Base-by-base conservation (phyloP, 805 yeast genomes). In the Pichia membranifaciens region DNA sequence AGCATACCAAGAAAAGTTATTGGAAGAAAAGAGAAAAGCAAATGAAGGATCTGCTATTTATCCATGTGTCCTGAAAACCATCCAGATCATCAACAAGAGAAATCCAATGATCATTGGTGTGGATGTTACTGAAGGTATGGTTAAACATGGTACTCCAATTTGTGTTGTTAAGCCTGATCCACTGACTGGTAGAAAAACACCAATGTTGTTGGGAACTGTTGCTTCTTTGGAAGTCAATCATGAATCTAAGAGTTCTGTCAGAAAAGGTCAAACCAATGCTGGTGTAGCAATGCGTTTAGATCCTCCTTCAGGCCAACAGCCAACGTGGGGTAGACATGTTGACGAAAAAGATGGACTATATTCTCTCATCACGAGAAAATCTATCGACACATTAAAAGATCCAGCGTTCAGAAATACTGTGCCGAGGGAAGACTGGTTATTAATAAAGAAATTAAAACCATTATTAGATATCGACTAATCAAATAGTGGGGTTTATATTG, bases 71-170 rank as follows among this genome's bases (percentile, higher is more conserved):
- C 71, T 93, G 71, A 87, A 87, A 70, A 93, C 97, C 16, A 69
- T 93, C 56, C 98, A 93, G 73, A 87, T 93, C 64, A 93, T 93
- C 68, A 93, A 93, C 82, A 91, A 91, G 74, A 87, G 99, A 71
- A 88, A 90, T 67, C 99, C 99, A 53, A 93, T 93, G 98, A 90
- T 93, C 63, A 87, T 93, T 62, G 99, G 99, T 81, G 98, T 93
- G 50, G 99, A 93, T 65, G 96, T 93, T 51, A 67, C 79, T 39
- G 98, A 93, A 64, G 99, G 99, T 61, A 74, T 84, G 41, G 76
- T 93, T 38, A 80, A 90, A 53, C 68, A 86, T 38, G 99, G 99
- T 49, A 90, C 99, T 5, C 99, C 99, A 53, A 87, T 93, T 51
- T 84, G 96, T 72, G 89, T 91, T 23, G 97, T 93, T 40, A 89